Base-by-base conservation (phyloP, 2,329 filamentous ascomycete species). In the Exophiala spinifera region DNA sequence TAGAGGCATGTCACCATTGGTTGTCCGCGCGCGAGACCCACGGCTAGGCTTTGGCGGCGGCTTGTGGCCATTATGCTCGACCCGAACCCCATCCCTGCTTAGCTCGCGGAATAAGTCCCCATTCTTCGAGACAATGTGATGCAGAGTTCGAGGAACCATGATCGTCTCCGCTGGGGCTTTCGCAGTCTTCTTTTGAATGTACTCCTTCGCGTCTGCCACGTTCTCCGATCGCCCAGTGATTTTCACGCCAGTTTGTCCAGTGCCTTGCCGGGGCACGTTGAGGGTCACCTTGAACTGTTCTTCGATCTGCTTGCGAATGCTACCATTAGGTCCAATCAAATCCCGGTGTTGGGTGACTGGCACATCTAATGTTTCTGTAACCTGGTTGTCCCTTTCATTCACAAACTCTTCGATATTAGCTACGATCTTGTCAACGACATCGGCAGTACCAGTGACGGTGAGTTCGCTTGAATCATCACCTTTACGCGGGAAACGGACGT, bases 61-160 rank as follows among this genome's bases (percentile, higher is more conserved):
- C 53, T 86, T 76, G 56, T 94, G 84, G 42, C 91, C 91, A 51
- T 84, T 88, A 69, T 97, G 94, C 70, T 97, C 91, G 49, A 99
- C 88, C 0, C 87, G 94, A 62, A 99, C 90, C 63, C 89, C 86
- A 67, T 96, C 88, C 71, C 85, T 91, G 61, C 88, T 85, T 39
- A 99, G 84, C 65, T 85, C 87, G 62, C 92, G 89, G 87, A 97
- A 96, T 76, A 97, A 88, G 64, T 91, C 86, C 1, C 92, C 94
- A 61, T 92, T 91, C 69, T 96, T 92, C 49, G 89, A 83, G 63
- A 99, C 81, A 56, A 80, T 75, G 69, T 97, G 89, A 76, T 99
- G 94, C 56, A 94, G 77, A 64, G 85, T 83, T 56, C 85, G 83
- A 10, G 94, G 92, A 7, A 99, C 82, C 64, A 87, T 80, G n/a